Evolutionary conservation across 371 early-diverging fungal genomes (phyloP), one percentile per base, ranked within the genome.

Genomic region (Syncephalastrum monosporum): DNA sequence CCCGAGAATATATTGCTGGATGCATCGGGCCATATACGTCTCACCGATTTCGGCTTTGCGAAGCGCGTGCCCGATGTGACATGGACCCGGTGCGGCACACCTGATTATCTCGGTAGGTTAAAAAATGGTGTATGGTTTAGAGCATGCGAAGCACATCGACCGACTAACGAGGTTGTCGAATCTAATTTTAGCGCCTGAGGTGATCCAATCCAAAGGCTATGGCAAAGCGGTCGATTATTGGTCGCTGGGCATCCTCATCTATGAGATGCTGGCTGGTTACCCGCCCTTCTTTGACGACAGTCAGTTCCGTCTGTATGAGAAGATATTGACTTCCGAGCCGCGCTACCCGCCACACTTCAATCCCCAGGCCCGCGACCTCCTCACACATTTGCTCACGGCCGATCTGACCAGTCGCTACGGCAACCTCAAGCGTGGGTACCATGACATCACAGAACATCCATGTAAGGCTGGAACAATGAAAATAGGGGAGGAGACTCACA

Each of bases 1-100:
- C 98, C 98, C 15, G 96, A 98, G 63, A 96, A 97, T 67, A 71
- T 95, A 42, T 75, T 99, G 41, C 73, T 99, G 50, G 97, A 95
- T 61, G 74, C 82, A 7, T 63, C 79, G 46, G 99, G 99, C 3
- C 95, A 99, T 69, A 88, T 99, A 58, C 97, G 97, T 74, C 92
- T 99, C 48, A 94, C 99, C 4, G 99, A 99, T 79, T 99, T 99
- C 84, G 99, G 99, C 3, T 99, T 99, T 85, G 97, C 99, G 33
- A 98, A 97, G 66, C 47, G 27, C 21, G 46, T 66, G 15, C 43
- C 60, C 4, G 56, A 69, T 59, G 81, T 89, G 65, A 91, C 91
- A 47, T 91, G 91, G 90, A 93, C 91, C 6, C 66, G 94, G 25
- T 97, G 97, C 71, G 99, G 99, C 7, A 98, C 99, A 15, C 99